These are phyloP conservation scores for Hibiscus mutabilis DNA, from an alignment of 345 rosid species.

Conservation along the genomic window DNA sequence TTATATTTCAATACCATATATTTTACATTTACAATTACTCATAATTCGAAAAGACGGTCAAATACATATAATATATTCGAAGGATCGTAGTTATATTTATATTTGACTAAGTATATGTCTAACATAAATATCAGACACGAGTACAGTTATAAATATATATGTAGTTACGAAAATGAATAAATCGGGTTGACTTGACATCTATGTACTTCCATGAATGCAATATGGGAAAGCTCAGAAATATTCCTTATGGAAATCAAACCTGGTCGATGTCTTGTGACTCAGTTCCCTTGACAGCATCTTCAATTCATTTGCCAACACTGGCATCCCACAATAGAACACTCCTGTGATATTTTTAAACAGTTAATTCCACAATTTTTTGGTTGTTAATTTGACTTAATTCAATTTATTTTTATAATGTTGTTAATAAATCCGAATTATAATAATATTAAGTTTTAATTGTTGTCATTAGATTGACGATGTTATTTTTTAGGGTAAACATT, in stretches of 20 bases:
- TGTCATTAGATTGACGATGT: too few relatives aligned
- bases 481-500: too few relatives aligned
- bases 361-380: background rate
- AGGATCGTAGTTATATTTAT: background rate
- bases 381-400: too few relatives aligned
- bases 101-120: background rate
- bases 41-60: background rate
- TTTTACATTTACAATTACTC: conserved; percentile 9
- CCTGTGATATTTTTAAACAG: conserved; percentile 40
- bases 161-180: conserved; percentile 16
- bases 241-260: conserved; percentile 93
- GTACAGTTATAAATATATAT: background rate
- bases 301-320: conserved; percentile 78
- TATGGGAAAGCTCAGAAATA: conserved; percentile 37
- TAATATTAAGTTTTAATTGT: too few relatives aligned
- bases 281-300: conserved; percentile 61
- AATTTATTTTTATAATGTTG: too few relatives aligned
- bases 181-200: background rate
- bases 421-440: too few relatives aligned
- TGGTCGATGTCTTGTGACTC: conserved; percentile 65
- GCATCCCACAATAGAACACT: conserved; percentile 91
- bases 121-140: background rate
- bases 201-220: background rate
- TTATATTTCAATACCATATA: background rate
- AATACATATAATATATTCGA: background rate